Percentiles rank a stretch among this genome's conserved stretches.
These are phyloP conservation scores for Lathyrus tuberosus DNA, from an alignment of 306 rosid genomes.

Conservation along the genomic window DNA sequence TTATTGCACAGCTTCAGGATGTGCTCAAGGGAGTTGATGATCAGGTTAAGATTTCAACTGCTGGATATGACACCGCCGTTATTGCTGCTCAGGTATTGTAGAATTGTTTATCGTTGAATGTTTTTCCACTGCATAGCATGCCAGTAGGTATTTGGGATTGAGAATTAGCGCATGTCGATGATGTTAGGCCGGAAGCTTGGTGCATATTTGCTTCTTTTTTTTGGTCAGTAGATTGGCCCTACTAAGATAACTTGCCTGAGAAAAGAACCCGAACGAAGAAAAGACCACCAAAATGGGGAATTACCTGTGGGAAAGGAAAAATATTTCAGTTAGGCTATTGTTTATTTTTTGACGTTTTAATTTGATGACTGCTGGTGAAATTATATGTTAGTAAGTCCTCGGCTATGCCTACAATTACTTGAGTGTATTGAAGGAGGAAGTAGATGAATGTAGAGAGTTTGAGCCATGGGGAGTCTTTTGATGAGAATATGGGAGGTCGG, in stretches of 20 bases:
- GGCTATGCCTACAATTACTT: not conserved
- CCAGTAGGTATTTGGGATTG: constrained; percentile 4
- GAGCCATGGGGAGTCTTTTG: not conserved
- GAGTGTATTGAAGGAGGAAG: not conserved
- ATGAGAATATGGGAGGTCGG: not conserved
- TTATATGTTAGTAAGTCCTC: not conserved
- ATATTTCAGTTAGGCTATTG: not conserved
- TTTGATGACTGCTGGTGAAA: not conserved
- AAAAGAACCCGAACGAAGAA: not conserved
- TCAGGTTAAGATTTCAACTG: constrained; percentile 57
- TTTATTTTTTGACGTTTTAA: constrained; percentile 10
- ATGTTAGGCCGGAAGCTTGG: constrained; percentile 12
- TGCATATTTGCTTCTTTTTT: not conserved
- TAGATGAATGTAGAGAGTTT: constrained; percentile 1
- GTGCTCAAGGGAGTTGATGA: constrained; percentile 58
- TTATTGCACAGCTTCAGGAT: constrained; percentile 72
- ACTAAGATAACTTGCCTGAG: not conserved
- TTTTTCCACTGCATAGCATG: not conserved
- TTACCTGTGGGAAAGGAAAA: constrained; percentile 1
- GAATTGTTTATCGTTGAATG: not conserved
- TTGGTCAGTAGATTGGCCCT: no score
- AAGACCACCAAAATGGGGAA: not conserved
- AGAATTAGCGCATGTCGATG: not conserved
- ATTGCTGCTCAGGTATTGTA: constrained; percentile 69
- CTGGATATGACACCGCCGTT: constrained; percentile 51